Base-by-base conservation (phyloP, 177 flowering plant genomes). In the Vitis hybrid region DNA sequence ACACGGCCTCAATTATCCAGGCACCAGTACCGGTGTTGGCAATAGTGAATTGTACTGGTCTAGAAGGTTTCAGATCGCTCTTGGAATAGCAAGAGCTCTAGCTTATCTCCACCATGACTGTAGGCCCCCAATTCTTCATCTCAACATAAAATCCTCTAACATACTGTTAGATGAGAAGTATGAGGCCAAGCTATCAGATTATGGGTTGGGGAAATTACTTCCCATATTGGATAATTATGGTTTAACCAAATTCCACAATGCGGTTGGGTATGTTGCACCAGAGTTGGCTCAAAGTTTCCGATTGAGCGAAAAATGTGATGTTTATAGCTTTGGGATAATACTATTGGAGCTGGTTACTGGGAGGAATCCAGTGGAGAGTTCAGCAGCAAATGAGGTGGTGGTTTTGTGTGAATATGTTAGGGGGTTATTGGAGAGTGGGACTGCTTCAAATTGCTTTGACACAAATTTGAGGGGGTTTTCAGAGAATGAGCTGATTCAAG, bases 31-130 rank as follows among this genome's bases (percentile, higher is more conserved):
- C 19, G 75, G 89, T 66, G 74, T 68, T 64, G 86, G 91, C 45
- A 84, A 83, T 59, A 79, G 77, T 22, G 91, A 80, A 19, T 59
- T 91, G 45, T 11, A 83, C 71, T 96, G 99, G 99, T 73, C 85
- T 16, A 82, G 93, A 67, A 87, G 99, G 82, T 94, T 92, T 69
- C 79, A 79, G 50, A 88, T 96, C 56, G 98, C 98, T 9, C 79
- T 96, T 26, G 98, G 99, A 71, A 87, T 90, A 3, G 98, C 99
- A 13, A 81, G 86, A 72, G 99, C 97, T 3, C 84, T 96, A 29
- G 83, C 96, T 55, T 96, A 88, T 74, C 94, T 96, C 74, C 99
- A 90, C 82, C 94, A 94, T 82, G 99, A 96, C 59, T 94, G 97
- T 71, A 83, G 80, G 68, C 98, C 97, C 20, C 89, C 83, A 48